Conservation (phyloP, 345 rosid species). For the Kernera saxatilis region DNA sequence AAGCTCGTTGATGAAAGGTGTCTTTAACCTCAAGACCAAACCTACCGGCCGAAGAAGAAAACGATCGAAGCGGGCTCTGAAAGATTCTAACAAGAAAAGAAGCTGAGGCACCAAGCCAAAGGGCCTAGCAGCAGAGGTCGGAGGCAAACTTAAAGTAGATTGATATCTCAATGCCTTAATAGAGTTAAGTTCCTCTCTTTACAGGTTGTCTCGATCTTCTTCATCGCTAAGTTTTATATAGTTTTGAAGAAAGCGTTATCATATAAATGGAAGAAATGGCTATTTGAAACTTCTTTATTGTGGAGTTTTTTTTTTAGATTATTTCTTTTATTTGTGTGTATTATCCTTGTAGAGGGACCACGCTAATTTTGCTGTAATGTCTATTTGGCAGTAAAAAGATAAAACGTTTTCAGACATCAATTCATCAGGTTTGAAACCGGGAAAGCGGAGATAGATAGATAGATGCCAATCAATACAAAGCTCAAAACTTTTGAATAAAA, state of each 20-base stretch:
- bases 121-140: background rate
- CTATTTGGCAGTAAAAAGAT: too few relatives aligned
- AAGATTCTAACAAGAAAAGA: slow-evolving; percentile 18
- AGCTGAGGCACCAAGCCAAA: slow-evolving; percentile 8
- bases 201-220: background rate
- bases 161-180: background rate
- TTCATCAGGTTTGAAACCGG: too few relatives aligned
- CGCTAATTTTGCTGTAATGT: too few relatives aligned
- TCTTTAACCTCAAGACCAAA: slow-evolving; percentile 35
- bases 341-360: too few relatives aligned
- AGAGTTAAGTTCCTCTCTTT: background rate
- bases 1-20: slow-evolving; percentile 76
- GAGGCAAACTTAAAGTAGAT: background rate
- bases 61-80: slow-evolving; percentile 30
- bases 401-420: too few relatives aligned
- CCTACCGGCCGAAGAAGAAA: slow-evolving; percentile 29
- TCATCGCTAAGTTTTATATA: background rate
- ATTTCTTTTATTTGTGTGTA: too few relatives aligned
- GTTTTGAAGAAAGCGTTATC: background rate
- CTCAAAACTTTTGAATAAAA: too few relatives aligned
- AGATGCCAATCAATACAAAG: too few relatives aligned
- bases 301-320: too few relatives aligned
- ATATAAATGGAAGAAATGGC: background rate
- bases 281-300: too few relatives aligned
- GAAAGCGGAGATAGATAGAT: too few relatives aligned